Evolutionary conservation across 257 asterid species (phyloP).

Genomic region (Perilla frutescens): DNA sequence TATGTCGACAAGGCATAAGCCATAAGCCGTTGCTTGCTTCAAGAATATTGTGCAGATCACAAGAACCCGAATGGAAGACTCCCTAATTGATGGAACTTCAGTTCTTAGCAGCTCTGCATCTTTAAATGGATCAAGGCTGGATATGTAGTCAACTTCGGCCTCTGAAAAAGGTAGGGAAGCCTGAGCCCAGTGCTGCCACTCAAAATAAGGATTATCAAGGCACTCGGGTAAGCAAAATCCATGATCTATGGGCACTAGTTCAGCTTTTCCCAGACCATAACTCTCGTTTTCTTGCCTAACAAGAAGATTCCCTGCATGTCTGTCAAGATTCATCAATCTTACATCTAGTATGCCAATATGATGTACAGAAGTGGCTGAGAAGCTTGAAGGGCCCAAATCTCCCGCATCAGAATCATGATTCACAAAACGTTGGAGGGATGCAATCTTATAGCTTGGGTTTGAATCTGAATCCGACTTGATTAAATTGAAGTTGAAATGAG

Average conservation of each 20-base stretch:
- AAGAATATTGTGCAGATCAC: conserved; percentile 80
- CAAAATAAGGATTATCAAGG: conserved; percentile 93
- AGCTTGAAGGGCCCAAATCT: conserved; percentile 91
- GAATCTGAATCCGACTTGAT: conserved; percentile 41
- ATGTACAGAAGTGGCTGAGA: conserved; percentile 80
- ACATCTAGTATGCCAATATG: conserved; percentile 88
- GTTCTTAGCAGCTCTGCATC: conserved; percentile 77
- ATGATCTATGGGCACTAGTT: conserved; percentile 93
- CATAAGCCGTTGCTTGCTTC: conserved; percentile 67
- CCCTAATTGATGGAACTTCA: conserved; percentile 73
- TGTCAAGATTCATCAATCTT: conserved; percentile 86
- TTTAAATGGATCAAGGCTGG: conserved; percentile 72
- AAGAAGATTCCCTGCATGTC: conserved; percentile 93
- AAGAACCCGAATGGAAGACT: conserved; percentile 78
- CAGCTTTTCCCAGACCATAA: conserved; percentile 58
- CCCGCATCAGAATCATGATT: conserved; percentile 91
- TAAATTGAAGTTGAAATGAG: conserved; percentile 36
- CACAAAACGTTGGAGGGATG: conserved; percentile 84
- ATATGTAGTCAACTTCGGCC: conserved; percentile 68
- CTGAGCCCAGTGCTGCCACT: conserved; percentile 98
- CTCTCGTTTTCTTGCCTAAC: conserved; percentile 66
- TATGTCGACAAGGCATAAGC: conserved; percentile 81
- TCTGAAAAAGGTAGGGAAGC: conserved; percentile 90
- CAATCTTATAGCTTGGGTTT: conserved; percentile 57
- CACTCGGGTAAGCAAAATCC: conserved; percentile 94